Evolutionary conservation across 225 moss, liverwort and hornwort genomes (phyloP).

Genomic region (Marchantia polymorpha): DNA sequence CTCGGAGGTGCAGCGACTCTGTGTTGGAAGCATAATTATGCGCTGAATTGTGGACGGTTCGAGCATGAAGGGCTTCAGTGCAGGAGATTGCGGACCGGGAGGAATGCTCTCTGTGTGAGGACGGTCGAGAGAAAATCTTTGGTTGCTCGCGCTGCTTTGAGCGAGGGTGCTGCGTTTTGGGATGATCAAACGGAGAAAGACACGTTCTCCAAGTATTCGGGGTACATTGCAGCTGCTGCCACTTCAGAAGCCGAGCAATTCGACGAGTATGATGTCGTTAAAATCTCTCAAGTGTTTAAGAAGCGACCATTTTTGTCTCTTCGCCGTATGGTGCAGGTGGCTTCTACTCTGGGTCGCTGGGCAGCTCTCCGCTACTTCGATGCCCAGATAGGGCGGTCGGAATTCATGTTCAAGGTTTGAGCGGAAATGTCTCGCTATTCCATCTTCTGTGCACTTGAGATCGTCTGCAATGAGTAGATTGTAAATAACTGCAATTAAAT

Average conservation of each 20-base stretch:
- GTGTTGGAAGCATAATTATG: neutral
- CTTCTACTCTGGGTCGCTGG: constrained; percentile 78
- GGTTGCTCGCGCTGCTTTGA: neutral
- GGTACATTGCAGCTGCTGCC: constrained; percentile 78
- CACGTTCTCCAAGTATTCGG: constrained; percentile 77
- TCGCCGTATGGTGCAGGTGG: constrained; percentile 65
- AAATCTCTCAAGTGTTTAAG: constrained; percentile 54
- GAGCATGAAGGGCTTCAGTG: too few species aligned
- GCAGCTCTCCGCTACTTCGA: constrained; percentile 66
- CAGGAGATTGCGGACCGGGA: neutral
- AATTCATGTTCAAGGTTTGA: constrained; percentile 66
- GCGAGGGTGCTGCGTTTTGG: constrained; percentile 16
- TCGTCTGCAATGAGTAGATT: neutral
- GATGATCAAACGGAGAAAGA: constrained; percentile 38
- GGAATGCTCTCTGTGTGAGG: neutral
- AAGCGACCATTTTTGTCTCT: constrained; percentile 65
- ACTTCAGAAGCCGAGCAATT: constrained; percentile 67
- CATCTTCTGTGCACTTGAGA: neutral
- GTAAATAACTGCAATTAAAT: too few species aligned
- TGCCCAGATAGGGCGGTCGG: constrained; percentile 54
- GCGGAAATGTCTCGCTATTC: neutral
- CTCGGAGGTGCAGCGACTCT: neutral
- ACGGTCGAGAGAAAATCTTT: neutral
- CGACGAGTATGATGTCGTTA: constrained; percentile 66
- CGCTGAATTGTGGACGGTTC: neutral